Evolutionary conservation across 805 yeast species (phyloP).

Genomic region (Komagataella mondaviorum): DNA sequence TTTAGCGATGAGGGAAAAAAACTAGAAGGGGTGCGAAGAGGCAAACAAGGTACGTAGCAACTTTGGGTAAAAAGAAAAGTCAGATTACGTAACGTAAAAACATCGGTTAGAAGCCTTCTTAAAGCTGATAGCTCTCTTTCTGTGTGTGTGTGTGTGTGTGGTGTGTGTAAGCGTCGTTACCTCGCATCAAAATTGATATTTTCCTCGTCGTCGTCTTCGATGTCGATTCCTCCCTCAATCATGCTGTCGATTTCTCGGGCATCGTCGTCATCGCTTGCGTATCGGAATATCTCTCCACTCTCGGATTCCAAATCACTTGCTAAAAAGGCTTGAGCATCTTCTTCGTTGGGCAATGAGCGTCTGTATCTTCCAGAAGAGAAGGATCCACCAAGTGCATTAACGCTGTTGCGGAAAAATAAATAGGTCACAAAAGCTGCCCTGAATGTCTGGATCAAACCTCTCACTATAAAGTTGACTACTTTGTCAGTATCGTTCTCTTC

Average conservation of each 20-base stretch:
- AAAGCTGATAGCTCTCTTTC: background rate
- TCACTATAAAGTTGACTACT: conserved; percentile 44
- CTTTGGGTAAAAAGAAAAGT: background rate
- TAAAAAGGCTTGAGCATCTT: background rate
- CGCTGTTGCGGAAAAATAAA: conserved; percentile 1
- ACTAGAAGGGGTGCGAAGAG: background rate
- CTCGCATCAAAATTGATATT: background rate
- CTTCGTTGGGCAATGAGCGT: background rate
- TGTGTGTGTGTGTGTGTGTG: background rate
- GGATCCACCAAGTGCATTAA: conserved; percentile 75
- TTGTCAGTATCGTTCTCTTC: conserved; percentile 52
- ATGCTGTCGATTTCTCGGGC: conserved; percentile 33
- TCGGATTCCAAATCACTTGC: background rate
- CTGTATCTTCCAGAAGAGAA: conserved; percentile 75
- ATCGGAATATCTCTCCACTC: conserved; percentile 18
- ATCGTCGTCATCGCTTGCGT: conserved; percentile 25
- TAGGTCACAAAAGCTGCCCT: conserved; percentile 21
- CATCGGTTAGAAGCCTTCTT: background rate
- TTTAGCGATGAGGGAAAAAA: background rate
- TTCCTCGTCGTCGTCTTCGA: background rate
- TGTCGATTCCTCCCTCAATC: background rate
- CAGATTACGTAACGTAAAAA: background rate
- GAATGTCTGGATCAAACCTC: conserved; percentile 35
- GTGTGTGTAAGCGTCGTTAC: background rate
- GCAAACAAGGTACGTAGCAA: background rate